Percentiles rank a stretch among this genome's conserved stretches.
Evolutionary conservation across 441 rosid species (phyloP).

Genomic region (Isatis lusitanica): DNA sequence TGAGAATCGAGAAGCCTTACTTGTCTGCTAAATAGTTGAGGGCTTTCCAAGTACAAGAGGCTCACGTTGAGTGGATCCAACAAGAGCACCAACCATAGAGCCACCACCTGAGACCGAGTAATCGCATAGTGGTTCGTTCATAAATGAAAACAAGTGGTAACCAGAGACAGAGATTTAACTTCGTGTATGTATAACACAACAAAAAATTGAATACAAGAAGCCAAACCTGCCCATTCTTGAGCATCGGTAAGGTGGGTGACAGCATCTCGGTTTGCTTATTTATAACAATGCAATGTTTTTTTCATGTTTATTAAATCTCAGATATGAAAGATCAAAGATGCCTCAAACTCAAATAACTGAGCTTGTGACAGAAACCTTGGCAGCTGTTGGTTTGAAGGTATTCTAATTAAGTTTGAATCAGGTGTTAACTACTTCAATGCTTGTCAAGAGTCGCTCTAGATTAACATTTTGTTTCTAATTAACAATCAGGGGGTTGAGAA

Average conservation of each 20-base stretch:
- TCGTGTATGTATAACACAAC: too few species aligned
- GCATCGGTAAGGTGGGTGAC: constrained; percentile 86
- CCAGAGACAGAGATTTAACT: too few species aligned
- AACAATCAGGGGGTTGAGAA: constrained; percentile 84
- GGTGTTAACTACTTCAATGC: not conserved
- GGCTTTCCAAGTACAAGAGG: constrained; percentile 80
- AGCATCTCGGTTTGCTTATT: constrained; percentile 60
- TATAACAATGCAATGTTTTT: too few species aligned
- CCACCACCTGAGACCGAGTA: constrained; percentile 60
- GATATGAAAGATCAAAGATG: constrained; percentile 86
- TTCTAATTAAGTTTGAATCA: constrained; percentile 4
- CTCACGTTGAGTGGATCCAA: constrained; percentile 70
- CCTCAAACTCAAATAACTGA: constrained; percentile 64
- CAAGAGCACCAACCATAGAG: constrained; percentile 76
- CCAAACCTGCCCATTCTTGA: constrained; percentile 83
- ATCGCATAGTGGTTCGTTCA: not conserved
- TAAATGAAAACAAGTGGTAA: not conserved
- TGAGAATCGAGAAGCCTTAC: constrained; percentile 43
- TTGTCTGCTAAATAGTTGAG: constrained; percentile 72
- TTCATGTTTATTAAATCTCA: constrained; percentile 21
- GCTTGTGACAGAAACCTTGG: constrained; percentile 85
- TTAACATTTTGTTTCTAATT: not conserved
- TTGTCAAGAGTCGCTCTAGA: not conserved
- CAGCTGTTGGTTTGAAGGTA: constrained; percentile 94
- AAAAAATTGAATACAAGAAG: not conserved